These are phyloP conservation scores for Orbilia brochopaga DNA, from an alignment of 2,329 filamentous ascomycete species.

Conservation along the genomic window DNA sequence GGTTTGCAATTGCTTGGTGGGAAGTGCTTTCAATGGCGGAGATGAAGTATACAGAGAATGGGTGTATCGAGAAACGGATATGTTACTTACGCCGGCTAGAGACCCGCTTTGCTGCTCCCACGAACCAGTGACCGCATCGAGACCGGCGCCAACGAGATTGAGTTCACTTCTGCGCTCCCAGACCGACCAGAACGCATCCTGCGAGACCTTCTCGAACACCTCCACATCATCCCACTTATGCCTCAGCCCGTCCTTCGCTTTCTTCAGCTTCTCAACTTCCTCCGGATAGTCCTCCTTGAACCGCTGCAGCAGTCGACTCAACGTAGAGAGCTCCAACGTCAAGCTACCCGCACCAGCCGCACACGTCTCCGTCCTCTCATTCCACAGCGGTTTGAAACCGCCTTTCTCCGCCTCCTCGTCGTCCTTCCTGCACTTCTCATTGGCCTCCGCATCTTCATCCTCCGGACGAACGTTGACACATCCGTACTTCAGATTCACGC, in stretches of 20 bases:
- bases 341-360: constrained; percentile 95
- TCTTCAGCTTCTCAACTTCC: constrained; percentile 12
- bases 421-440: constrained; percentile 49
- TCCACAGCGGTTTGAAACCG: constrained; percentile 49
- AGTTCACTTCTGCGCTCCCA: constrained; percentile 86
- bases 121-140: constrained; percentile 86
- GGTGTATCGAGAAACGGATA: not conserved
- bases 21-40: no score
- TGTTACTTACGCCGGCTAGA: constrained; percentile 38
- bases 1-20: no score
- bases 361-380: constrained; percentile 92
- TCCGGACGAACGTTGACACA: constrained; percentile 67
- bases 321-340: constrained; percentile 87
- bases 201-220: constrained; percentile 87
- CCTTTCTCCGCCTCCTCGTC: constrained; percentile 37
- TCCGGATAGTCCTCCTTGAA: constrained; percentile 29
- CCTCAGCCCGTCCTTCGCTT: constrained; percentile 14
- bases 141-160: constrained; percentile 85
- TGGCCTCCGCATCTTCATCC: constrained; percentile 61
- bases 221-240: constrained; percentile 56
- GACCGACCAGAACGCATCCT: constrained; percentile 95
- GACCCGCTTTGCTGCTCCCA: constrained; percentile 68
- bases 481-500: constrained; percentile 87
- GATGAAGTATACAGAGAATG: not conserved
- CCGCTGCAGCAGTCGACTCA: constrained; percentile 87